These are phyloP conservation scores for Cymbomonas tetramitiformis DNA, from an alignment of 139 green algal species.

Conservation along the genomic window DNA sequence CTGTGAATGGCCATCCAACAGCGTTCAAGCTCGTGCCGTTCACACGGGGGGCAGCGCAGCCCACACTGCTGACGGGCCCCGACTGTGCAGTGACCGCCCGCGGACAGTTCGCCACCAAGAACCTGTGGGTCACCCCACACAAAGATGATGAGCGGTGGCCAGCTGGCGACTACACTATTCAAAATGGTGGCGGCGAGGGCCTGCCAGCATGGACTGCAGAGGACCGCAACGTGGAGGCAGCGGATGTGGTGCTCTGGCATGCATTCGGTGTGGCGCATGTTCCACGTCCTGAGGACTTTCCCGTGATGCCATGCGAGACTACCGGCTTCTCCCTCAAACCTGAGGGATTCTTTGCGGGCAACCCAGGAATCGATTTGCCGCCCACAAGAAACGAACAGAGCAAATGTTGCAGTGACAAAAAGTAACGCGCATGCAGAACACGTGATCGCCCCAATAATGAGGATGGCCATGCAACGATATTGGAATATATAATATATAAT, in stretches of 20 bases:
- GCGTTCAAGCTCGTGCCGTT: slow-evolving; percentile 51
- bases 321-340: slow-evolving; percentile 36
- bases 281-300: slow-evolving; percentile 35
- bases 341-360: slow-evolving; percentile 36
- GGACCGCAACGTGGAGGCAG: slow-evolving; percentile 14
- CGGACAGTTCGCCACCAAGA: slow-evolving; percentile 53
- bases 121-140: slow-evolving; percentile 59
- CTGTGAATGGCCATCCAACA: slow-evolving; percentile 28
- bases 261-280: slow-evolving; percentile 32
- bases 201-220: slow-evolving; percentile 28
- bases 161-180: slow-evolving; percentile 56
- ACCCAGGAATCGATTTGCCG: slow-evolving; percentile 61
- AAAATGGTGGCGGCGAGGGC: slow-evolving; percentile 35
- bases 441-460: too few relatives aligned
- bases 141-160: slow-evolving; percentile 47
- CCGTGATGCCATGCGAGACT: slow-evolving; percentile 35
- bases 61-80: slow-evolving; percentile 30
- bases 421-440: too few relatives aligned
- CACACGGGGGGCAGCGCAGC: slow-evolving; percentile 17
- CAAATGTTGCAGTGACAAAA: too few relatives aligned
- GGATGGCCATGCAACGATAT: too few relatives aligned
- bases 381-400: slow-evolving; percentile 31
- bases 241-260: slow-evolving; percentile 36
- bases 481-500: too few relatives aligned
- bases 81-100: slow-evolving; percentile 29